A percentile compares a stretch with the other conserved stretches of the same genome.
Evolutionary conservation across 179 eudicot genomes (phyloP).

Genomic region (Camellia oleifera): DNA sequence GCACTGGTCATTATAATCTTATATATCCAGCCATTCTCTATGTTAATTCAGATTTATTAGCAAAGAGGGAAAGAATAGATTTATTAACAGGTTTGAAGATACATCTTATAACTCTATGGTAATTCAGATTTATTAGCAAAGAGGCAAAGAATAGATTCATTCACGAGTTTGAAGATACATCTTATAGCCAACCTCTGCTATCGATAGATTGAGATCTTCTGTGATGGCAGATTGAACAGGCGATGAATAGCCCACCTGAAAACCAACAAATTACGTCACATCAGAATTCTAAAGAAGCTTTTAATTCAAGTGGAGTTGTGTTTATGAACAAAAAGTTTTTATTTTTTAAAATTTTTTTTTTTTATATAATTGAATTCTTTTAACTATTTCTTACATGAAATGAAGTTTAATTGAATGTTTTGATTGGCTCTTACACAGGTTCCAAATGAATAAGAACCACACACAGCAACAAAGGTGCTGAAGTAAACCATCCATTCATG

Average conservation of each 20-base stretch:
- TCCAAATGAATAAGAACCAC: slow-evolving; percentile 87
- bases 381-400: background rate
- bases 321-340: background rate
- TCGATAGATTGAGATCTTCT: slow-evolving; percentile 65
- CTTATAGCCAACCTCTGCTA: slow-evolving; percentile 54
- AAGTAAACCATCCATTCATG: slow-evolving; percentile 71
- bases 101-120: background rate
- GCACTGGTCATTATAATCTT: too few species aligned
- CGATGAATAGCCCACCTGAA: slow-evolving; percentile 84
- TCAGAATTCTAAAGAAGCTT: slow-evolving; percentile 1
- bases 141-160: too few species aligned
- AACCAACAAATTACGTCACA: slow-evolving; percentile 3
- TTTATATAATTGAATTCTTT: background rate
- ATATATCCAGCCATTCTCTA: too few species aligned
- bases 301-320: background rate
- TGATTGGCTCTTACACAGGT: slow-evolving; percentile 53
- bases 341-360: background rate
- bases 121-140: too few species aligned
- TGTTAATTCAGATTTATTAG: too few species aligned
- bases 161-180: background rate
- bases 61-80: too few species aligned
- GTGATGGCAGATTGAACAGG: slow-evolving; percentile 71
- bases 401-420: background rate
- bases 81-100: too few species aligned
- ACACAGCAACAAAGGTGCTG: slow-evolving; percentile 74